Evolutionary conservation across 2,329 filamentous ascomycete genomes (phyloP).

Genomic region (Clarireedia homoeocarpa): DNA sequence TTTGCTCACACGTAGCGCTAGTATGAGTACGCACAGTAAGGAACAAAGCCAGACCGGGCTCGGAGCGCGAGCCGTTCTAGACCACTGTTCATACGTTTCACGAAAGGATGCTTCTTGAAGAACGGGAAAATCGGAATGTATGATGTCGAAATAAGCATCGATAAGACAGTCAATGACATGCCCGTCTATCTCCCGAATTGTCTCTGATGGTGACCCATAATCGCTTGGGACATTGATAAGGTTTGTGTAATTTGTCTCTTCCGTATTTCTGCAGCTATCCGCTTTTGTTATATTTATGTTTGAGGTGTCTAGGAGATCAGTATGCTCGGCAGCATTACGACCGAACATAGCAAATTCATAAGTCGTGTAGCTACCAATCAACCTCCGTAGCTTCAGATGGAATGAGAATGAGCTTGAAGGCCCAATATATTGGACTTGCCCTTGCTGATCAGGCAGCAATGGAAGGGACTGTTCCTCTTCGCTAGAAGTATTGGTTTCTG

Average conservation of each 20-base stretch:
- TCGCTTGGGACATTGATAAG: neutral
- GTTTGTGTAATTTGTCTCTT: neutral
- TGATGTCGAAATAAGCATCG: constrained; percentile 34
- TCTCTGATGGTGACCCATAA: constrained; percentile 16
- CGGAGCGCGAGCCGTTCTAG: neutral
- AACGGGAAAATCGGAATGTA: constrained; percentile 36
- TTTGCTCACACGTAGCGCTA: constrained; percentile 31
- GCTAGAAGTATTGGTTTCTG: constrained; percentile 18
- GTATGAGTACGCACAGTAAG: constrained; percentile 34
- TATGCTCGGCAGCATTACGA: neutral
- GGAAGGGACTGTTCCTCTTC: constrained; percentile 25
- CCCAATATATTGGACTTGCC: constrained; percentile 38
- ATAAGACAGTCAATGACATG: constrained; percentile 31
- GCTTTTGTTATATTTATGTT: neutral
- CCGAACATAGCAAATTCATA: constrained; percentile 22
- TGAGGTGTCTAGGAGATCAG: neutral
- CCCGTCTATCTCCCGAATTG: constrained; percentile 23
- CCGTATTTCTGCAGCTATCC: neutral
- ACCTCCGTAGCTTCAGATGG: constrained; percentile 33
- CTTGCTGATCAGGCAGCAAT: constrained; percentile 33
- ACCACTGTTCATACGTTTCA: constrained; percentile 33
- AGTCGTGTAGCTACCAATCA: constrained; percentile 29
- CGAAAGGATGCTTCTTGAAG: constrained; percentile 37
- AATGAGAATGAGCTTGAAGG: constrained; percentile 36
- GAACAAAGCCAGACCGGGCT: constrained; percentile 33